Evolutionary conservation across 192 early-diverging fungal genomes (phyloP), one percentile per base, ranked within the genome.

Genomic region (Coemansia sp.): DNA sequence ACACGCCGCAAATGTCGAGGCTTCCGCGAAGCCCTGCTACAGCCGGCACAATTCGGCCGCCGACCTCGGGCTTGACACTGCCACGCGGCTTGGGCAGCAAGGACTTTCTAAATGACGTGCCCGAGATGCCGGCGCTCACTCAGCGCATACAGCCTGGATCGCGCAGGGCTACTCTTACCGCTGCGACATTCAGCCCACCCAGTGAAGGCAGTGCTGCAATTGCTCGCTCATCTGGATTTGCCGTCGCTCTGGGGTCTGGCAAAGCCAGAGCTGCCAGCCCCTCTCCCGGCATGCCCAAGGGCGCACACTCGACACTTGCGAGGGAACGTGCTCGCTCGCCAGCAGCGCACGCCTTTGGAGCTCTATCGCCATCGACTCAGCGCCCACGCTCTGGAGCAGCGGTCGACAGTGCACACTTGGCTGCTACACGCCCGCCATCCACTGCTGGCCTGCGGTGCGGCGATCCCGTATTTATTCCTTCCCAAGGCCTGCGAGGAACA

Each of bases 401-500:
- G 19, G 15, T 22, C 11, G 43, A n/a, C 48, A 32, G 12, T 27
- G 15, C 48, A 6, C 26, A 4, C 48, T 1, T 32, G 27, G 26
- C 48, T 15, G 29, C 40, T 3, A 44, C 15, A 34, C 56, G 58
- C 46, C 29, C 53, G 5, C 58, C 58, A 44, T 58, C 58, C 21
- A 40, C 55, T 8, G 40, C 50, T 24, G 65, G 55, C 11, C 56
- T 79, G 39, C 59, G 62, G 8, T 65, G 62, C 44, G 86, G 86
- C 10, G 84, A 86, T 24, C 69, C 83, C n/a, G 87, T 92, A 11
- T 66, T 79, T 53, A 84, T 90, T 4, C 84, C 86, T 5, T 80
- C 81, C 22, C 83, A 85, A 67, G 70, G 63, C 0, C 52, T 88
- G 17, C 64, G 78, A 12, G 91, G 91, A 43, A 87, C 84, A 17